A percentile compares a stretch with the other conserved stretches of the same genome.
phyloP scores from a whole-genome alignment of 345 rosid genomes.

The Hirschfeldia incana region DNA sequence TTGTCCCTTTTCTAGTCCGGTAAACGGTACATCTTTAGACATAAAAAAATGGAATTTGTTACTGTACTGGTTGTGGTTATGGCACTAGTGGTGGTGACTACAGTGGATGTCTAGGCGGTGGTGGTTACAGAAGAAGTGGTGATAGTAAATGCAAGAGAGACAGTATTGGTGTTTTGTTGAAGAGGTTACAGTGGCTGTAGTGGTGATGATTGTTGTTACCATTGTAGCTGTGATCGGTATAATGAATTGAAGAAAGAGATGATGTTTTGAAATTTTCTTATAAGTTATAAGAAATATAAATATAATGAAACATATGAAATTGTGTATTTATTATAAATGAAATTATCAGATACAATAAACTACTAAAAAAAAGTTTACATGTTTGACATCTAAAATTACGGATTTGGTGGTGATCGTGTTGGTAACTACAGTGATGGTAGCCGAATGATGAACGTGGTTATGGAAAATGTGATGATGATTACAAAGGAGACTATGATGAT shows the following conservation, averaged over 20 bases:
- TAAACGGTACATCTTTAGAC: neutral
- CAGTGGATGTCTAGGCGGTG: neutral
- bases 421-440: neutral
- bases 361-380: neutral
- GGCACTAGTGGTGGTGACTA: neutral
- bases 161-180: neutral
- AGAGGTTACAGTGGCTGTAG: neutral
- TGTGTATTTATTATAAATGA: neutral
- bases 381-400: neutral
- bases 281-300: neutral
- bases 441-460: neutral
- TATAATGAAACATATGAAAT: neutral
- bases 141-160: neutral
- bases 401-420: neutral
- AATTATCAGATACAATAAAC: neutral
- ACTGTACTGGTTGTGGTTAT: neutral
- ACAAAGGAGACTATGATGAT: neutral
- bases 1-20: neutral
- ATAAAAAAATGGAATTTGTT: neutral
- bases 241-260: neutral
- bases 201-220: neutral
- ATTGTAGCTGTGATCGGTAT: neutral
- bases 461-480: neutral
- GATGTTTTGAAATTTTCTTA: neutral
- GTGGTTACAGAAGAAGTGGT: neutral